Base-by-base conservation (phyloP, 2,329 filamentous ascomycete species). In the Aspergillus phoenicis region DNA sequence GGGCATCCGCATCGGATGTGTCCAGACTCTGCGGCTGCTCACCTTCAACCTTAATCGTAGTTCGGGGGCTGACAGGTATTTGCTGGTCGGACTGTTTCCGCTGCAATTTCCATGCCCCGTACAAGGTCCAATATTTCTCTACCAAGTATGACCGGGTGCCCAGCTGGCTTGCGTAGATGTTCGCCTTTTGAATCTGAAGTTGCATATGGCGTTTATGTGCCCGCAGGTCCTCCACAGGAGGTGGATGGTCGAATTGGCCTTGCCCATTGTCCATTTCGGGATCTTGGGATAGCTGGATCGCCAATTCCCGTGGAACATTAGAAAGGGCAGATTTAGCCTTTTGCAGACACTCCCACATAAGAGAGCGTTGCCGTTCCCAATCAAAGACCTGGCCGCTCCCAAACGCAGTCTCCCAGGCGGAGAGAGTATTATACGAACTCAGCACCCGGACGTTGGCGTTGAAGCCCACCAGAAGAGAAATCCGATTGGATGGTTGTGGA, bases 151-250 rank as follows among this genome's bases (percentile, higher is more conserved):
- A 94, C 24, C 93, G 85, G 0, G 91, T 96, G 2, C 89, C 88
- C 8, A 97, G 81, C 69, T 93, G 89, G 5, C 89, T 94, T 2
- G 89, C 87, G 71, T 94, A 92, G 41, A 97, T 91, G 73, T 96
- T 96, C 6, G 91, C 91, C 73, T 96, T 96, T 73, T 96, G 92
- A 30, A 97, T 95, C 76, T 96, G 93, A 66, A 89, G 92, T 71
- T 95, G 91, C 4, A 93, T 78, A 5, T 70, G 66, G 28, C 70
- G 70, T 53, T 73, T 68, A 20, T 64, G 67, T 15, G 66, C 41
- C 8, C 66, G 64, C 10, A 67, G 64, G 15, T 71, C 70, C 39
- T 69, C 65, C 0, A 84, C 22, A 81, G 1, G 84, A 82, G 54
- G 80, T 82, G 65, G 85, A 86, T 64, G 82, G 77, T 58, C 84